Conservation (phyloP, 2,329 filamentous ascomycete species). For the Chrysoporthe deuterocubensis region DNA sequence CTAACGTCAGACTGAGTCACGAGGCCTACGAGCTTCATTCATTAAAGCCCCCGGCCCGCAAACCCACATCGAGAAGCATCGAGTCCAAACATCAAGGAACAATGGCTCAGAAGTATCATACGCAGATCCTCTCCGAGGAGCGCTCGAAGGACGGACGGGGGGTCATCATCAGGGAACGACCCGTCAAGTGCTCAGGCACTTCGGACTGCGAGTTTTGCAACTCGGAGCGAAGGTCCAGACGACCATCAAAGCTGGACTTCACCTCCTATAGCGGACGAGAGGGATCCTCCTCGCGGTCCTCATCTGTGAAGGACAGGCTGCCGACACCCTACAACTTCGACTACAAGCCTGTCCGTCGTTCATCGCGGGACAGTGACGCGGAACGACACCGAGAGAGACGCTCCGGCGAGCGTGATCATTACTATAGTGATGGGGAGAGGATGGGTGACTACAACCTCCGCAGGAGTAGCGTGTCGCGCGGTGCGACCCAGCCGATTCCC, state of each 20-base stretch:
- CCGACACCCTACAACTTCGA: slow-evolving; percentile 28
- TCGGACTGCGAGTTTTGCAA: slow-evolving; percentile 16
- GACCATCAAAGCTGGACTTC: slow-evolving; percentile 14
- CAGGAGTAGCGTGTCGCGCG: slow-evolving; percentile 20
- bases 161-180: slow-evolving; percentile 12
- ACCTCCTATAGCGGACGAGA: background rate
- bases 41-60: background rate
- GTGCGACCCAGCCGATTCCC: slow-evolving; percentile 22
- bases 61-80: background rate
- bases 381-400: slow-evolving; percentile 27
- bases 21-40: background rate
- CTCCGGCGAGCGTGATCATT: slow-evolving; percentile 18
- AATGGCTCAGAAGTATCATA: slow-evolving; percentile 17
- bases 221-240: slow-evolving; percentile 10
- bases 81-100: background rate
- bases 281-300: slow-evolving; percentile 7
- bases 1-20: background rate
- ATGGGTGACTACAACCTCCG: slow-evolving; percentile 26
- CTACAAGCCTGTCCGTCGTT: slow-evolving; percentile 19
- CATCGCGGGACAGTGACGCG: slow-evolving; percentile 15
- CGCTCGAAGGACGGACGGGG: slow-evolving; percentile 14
- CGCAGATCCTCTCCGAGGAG: slow-evolving; percentile 18
- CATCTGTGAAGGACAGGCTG: slow-evolving; percentile 26
- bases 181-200: slow-evolving; percentile 14
- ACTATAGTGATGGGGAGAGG: slow-evolving; percentile 28